A percentile compares a stretch with the other conserved stretches of the same genome.
phyloP scores from a whole-genome alignment of 352 stramenopile species.

The Pythium utonaiense region DNA sequence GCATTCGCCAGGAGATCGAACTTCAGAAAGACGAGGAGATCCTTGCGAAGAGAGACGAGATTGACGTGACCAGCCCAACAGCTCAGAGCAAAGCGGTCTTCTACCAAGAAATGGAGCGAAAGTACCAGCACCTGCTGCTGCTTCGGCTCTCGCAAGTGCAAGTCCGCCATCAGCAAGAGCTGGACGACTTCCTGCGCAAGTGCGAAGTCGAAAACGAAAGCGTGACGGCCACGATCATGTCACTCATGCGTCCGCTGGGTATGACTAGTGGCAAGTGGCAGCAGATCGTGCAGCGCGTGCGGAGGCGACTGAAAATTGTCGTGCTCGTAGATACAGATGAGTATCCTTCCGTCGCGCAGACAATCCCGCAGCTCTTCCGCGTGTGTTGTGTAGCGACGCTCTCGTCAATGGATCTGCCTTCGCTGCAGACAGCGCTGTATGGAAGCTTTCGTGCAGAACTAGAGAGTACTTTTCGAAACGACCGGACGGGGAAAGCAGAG shows the following conservation, averaged over 20 bases:
- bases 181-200: conserved; percentile 47
- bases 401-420: conserved; percentile 20
- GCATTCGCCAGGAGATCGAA: conserved; percentile 34
- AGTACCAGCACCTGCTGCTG: conserved; percentile 27
- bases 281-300: conserved; percentile 52
- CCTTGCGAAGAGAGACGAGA: conserved; percentile 8
- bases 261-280: conserved; percentile 73
- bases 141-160: conserved; percentile 31
- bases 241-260: conserved; percentile 59
- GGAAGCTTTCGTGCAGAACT: conserved; percentile 47
- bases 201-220: conserved; percentile 73
- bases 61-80: background rate
- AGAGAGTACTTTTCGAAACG: conserved; percentile 18
- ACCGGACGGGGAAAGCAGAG: background rate
- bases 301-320: conserved; percentile 44
- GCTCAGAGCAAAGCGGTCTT: conserved; percentile 28
- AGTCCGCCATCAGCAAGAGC: conserved; percentile 59
- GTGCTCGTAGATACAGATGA: conserved; percentile 36
- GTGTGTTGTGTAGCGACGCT: conserved; percentile 33
- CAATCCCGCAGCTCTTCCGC: conserved; percentile 30
- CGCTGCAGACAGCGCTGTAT: conserved; percentile 34
- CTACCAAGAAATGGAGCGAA: conserved; percentile 40
- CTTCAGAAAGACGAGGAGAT: conserved; percentile 34
- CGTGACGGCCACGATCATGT: conserved; percentile 70
- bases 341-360: conserved; percentile 1